These are phyloP conservation scores for Candida chilensis DNA, from an alignment of 805 yeast species.

Conservation along the genomic window DNA sequence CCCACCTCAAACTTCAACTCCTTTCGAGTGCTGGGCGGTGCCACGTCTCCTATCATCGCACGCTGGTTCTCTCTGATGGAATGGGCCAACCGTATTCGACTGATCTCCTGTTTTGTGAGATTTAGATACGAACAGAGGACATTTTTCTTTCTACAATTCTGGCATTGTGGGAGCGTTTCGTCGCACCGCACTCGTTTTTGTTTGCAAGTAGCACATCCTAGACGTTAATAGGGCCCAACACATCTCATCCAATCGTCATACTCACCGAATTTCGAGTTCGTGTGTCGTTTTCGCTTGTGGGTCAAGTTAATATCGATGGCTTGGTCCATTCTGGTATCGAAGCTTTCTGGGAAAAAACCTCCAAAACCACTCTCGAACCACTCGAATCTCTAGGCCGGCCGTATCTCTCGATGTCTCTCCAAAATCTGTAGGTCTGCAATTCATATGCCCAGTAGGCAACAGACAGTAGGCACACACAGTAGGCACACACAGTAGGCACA, in stretches of 20 bases:
- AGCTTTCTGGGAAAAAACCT: not conserved
- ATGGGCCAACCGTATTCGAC: not conserved
- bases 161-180: not conserved
- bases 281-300: constrained; percentile 1
- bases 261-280: constrained; percentile 1
- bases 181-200: not conserved
- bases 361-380: too few relatives aligned
- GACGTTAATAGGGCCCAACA: not conserved
- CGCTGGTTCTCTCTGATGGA: not conserved
- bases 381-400: too few relatives aligned
- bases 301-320: too few relatives aligned
- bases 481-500: too few relatives aligned
- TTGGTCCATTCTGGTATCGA: not conserved
- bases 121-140: not conserved
- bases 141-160: not conserved
- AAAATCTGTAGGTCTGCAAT: too few relatives aligned
- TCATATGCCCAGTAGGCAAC: too few relatives aligned
- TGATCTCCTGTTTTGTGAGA: not conserved
- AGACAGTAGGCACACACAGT: too few relatives aligned
- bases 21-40: not conserved
- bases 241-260: not conserved
- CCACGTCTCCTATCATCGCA: not conserved
- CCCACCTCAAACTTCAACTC: not conserved
- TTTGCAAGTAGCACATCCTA: constrained; percentile 1
- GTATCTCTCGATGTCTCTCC: too few relatives aligned